Conservation (phyloP, 176 grass and related monocot genomes). For the Eremochloa ophiuroides region DNA sequence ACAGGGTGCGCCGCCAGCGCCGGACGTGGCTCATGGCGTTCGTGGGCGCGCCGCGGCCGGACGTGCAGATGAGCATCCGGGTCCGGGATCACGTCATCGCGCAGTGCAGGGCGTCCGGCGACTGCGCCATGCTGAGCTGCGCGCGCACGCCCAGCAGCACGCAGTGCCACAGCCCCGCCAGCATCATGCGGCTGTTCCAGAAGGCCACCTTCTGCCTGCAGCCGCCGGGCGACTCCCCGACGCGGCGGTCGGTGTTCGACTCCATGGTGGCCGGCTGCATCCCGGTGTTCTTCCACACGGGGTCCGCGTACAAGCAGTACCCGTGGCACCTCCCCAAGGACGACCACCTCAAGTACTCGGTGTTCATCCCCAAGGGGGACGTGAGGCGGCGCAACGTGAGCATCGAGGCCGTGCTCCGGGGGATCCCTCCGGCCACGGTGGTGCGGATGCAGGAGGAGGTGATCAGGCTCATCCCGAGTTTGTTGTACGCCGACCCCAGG, state of each 20-base stretch:
- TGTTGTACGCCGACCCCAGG: conserved; percentile 32
- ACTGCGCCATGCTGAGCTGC: conserved; percentile 34
- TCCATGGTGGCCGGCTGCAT: conserved; percentile 67
- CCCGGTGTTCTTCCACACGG: conserved; percentile 69
- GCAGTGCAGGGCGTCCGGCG: conserved; percentile 33
- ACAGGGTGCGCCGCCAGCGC: conserved; percentile 16
- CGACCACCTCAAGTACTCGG: conserved; percentile 33
- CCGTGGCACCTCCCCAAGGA: conserved; percentile 43
- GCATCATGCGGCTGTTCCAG: conserved; percentile 40
- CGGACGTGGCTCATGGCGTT: conserved; percentile 50
- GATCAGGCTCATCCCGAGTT: conserved; percentile 18
- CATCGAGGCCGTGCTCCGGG: conserved; percentile 29
- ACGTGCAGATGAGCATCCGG: conserved; percentile 34
- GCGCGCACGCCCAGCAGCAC: conserved; percentile 9
- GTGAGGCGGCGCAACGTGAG: conserved; percentile 21
- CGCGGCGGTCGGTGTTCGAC: conserved; percentile 43
- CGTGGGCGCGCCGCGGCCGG: conserved; percentile 53
- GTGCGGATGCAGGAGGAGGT: conserved; percentile 35
- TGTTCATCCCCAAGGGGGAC: conserved; percentile 26
- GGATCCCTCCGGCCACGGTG: conserved; percentile 16
- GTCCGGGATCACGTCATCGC: conserved; percentile 42
- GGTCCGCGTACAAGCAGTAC: conserved; percentile 79
- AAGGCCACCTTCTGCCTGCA: conserved; percentile 41
- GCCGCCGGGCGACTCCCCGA: conserved; percentile 32
- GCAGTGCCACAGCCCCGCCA: conserved; percentile 24